Evolutionary conservation across 148 eudicot genomes (phyloP), one percentile per base, ranked within the genome.

Genomic region (Polygonum aviculare): DNA sequence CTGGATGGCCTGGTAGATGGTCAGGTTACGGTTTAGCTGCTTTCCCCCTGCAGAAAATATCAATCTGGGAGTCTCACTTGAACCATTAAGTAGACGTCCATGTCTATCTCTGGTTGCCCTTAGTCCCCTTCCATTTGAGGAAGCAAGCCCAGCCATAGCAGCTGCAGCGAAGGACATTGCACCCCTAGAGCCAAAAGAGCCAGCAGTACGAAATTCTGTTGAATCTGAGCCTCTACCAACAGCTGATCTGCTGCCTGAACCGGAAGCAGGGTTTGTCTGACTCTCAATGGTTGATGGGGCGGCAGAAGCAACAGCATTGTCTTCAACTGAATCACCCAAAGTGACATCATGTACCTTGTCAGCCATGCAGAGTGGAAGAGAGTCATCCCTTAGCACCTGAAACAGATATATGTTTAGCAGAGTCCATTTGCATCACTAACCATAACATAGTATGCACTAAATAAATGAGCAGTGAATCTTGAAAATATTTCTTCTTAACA

Each of bases 161-260:
- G 99, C 94, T 73, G 99, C 99, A 69, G 99, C 98, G 87, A 93
- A 96, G 41, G 99, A 93, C 99, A 96, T 89, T 75, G 98, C 90
- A 83, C 97, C 97, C 83, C 98, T 87, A 65, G 99, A 93, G 77
- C 93, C 96, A 77, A 83, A 87, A 75, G 91, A 84, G 52, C 84
- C 97, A 79, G 86, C 95, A 78, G 86, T 85, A 63, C 88, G 84
- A n/a, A 89, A 83, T 69, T 90, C 96, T 0, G 83, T 79, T 36
- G 92, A 83, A 70, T 89, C 93, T 14, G 89, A 79, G 26, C 85
- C 93, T 76, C 84, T 85, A 31, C 55, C 86, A 72, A 84, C 74
- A 71, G 90, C 82, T 65, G 83, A 83, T 87, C 88, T 90, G 82
- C 88, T 90, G 81, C 90, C 85, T 63, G 94, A 89, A 78, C 94